phyloP scores from a whole-genome alignment of 768 basidiomycete species.

The Rhodocollybia butyracea region DNA sequence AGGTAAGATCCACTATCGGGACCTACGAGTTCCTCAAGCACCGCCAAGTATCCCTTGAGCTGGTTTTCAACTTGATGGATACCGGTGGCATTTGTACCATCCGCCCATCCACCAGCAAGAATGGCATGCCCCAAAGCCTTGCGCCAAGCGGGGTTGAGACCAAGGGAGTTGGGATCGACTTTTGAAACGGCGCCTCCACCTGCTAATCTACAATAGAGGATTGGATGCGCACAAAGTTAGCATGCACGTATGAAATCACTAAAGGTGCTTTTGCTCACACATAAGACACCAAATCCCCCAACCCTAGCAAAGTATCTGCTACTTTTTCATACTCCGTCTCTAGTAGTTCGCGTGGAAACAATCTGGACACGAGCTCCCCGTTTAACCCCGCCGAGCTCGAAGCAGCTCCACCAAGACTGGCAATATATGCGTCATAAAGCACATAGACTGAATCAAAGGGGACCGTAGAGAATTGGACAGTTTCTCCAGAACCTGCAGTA shows the following conservation, averaged over 20 bases:
- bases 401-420: slow-evolving; percentile 9
- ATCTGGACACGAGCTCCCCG: slow-evolving; percentile 28
- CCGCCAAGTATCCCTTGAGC: slow-evolving; percentile 18
- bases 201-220: slow-evolving; percentile 34
- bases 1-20: slow-evolving; percentile 42
- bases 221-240: too few relatives aligned
- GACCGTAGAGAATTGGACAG: slow-evolving; percentile 9
- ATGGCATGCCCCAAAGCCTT: slow-evolving; percentile 30
- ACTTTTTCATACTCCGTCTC: slow-evolving; percentile 20
- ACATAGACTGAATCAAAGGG: slow-evolving; percentile 24
- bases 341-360: slow-evolving; percentile 27
- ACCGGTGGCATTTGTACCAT: slow-evolving; percentile 10
- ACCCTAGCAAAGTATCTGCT: slow-evolving; percentile 16
- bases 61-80: slow-evolving; percentile 12
- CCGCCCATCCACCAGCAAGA: not conserved
- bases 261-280: too few relatives aligned
- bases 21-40: slow-evolving; percentile 22
- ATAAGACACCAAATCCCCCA: slow-evolving; percentile 7
- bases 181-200: slow-evolving; percentile 42
- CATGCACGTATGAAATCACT: too few relatives aligned
- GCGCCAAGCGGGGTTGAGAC: slow-evolving; percentile 48
- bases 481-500: slow-evolving; percentile 18
- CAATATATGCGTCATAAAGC: slow-evolving; percentile 15
- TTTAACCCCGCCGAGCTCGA: slow-evolving; percentile 12
- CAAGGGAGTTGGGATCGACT: slow-evolving; percentile 33